phyloP scores from a whole-genome alignment of 2,329 filamentous ascomycete genomes.

The Zymoseptoria tritici region DNA sequence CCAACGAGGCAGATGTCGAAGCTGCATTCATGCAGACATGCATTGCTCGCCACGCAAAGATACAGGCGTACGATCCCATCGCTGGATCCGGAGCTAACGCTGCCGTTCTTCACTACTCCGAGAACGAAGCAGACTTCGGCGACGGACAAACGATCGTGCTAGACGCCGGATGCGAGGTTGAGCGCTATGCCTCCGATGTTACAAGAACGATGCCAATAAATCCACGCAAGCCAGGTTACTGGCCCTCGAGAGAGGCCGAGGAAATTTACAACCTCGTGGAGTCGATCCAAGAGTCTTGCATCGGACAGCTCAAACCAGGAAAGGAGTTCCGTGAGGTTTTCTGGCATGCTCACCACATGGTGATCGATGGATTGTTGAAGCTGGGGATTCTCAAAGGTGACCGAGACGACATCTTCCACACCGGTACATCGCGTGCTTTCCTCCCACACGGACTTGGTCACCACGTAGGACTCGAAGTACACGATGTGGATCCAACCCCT shows the following conservation, averaged over 20 bases:
- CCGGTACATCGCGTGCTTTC: constrained; percentile 39
- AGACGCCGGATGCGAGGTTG: constrained; percentile 80
- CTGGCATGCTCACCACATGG: constrained; percentile 67
- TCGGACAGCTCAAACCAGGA: constrained; percentile 63
- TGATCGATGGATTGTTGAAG: constrained; percentile 67
- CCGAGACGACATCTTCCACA: constrained; percentile 37
- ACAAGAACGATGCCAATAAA: constrained; percentile 79
- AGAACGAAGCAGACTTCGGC: constrained; percentile 65
- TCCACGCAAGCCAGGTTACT: constrained; percentile 44
- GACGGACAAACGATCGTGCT: constrained; percentile 70
- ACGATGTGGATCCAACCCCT: constrained; percentile 35
- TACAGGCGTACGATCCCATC: constrained; percentile 84
- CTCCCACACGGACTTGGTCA: constrained; percentile 45
- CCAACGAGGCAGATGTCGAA: constrained; percentile 77
- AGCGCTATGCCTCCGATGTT: constrained; percentile 81
- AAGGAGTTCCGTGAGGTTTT: constrained; percentile 74
- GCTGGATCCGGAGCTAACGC: constrained; percentile 77
- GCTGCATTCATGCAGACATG: constrained; percentile 68
- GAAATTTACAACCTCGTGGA: constrained; percentile 73
- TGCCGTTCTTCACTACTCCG: constrained; percentile 76
- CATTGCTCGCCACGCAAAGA: constrained; percentile 62
- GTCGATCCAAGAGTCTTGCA: constrained; percentile 75
- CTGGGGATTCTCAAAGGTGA: constrained; percentile 67
- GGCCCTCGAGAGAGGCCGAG: constrained; percentile 58
- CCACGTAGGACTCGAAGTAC: constrained; percentile 45